A percentile compares a stretch with the other conserved stretches of the same genome.
These are phyloP conservation scores for Pseudozyma tsukubaensis DNA, from an alignment of 1,284 basidiomycete genomes.

Conservation along the genomic window DNA sequence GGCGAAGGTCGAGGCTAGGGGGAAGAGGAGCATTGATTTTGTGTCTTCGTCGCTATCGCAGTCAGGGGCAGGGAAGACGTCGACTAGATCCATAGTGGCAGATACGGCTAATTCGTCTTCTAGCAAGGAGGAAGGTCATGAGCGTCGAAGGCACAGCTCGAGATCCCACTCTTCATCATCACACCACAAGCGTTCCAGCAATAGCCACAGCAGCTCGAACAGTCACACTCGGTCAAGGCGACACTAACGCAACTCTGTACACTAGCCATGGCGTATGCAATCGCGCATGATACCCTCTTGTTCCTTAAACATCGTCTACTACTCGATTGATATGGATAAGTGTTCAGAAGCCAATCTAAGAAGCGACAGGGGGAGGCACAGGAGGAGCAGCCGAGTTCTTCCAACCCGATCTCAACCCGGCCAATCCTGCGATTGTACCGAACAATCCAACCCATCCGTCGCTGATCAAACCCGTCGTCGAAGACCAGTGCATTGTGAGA, in stretches of 20 bases:
- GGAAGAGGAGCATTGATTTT: constrained; percentile 5
- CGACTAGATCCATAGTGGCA: background rate
- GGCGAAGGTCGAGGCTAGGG: background rate
- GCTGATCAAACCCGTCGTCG: constrained; percentile 52
- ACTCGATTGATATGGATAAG: background rate
- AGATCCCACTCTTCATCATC: background rate
- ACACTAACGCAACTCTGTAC: background rate
- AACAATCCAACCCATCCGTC: constrained; percentile 67
- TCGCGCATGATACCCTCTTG: background rate
- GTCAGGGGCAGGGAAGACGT: background rate
- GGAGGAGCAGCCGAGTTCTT: constrained; percentile 52
- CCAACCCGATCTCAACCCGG: constrained; percentile 63
- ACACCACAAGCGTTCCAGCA: background rate
- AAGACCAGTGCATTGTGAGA: constrained; percentile 81
- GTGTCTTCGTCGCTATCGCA: background rate
- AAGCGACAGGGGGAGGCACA: constrained; percentile 17
- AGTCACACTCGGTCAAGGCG: background rate
- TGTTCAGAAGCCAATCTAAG: background rate
- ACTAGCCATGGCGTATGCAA: background rate
- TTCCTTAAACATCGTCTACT: background rate
- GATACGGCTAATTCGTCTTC: background rate
- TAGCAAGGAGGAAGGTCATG: too few species aligned
- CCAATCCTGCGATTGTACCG: constrained; percentile 64
- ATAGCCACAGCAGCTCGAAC: background rate
- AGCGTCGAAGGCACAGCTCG: background rate